Evolutionary conservation across 345 rosid genomes (phyloP).

Genomic region (Stellera chamaejasme): DNA sequence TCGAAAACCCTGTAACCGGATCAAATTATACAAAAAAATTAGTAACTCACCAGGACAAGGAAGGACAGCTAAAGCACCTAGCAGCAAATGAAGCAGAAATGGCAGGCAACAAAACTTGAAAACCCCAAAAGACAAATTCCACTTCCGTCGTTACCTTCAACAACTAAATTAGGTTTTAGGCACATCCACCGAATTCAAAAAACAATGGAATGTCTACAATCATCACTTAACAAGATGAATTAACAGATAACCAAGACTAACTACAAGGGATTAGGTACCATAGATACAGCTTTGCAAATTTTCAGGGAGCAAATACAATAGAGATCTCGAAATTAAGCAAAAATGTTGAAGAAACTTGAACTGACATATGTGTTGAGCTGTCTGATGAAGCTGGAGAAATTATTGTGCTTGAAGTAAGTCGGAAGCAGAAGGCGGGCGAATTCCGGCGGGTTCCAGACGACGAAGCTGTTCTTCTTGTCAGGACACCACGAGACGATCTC

Average conservation of each 20-base stretch:
- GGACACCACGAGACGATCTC: constrained; percentile 77
- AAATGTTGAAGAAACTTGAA: background rate
- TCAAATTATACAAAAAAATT: background rate
- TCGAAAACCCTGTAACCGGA: constrained; percentile 57
- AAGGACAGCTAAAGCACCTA: background rate
- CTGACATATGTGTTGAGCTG: constrained; percentile 66
- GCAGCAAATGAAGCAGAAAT: too few species aligned
- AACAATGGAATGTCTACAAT: too few species aligned
- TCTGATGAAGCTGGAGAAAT: constrained; percentile 74
- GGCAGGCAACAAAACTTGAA: too few species aligned
- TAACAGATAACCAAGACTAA: too few species aligned
- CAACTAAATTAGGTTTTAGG: too few species aligned
- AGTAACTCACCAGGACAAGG: background rate
- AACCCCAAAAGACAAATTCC: too few species aligned
- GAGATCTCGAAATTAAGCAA: background rate
- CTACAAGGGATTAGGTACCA: too few species aligned
- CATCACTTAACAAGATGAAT: too few species aligned
- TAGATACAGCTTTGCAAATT: too few species aligned
- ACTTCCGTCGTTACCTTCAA: too few species aligned
- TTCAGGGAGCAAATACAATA: background rate
- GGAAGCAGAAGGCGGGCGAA: constrained; percentile 70
- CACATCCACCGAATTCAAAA: too few species aligned
- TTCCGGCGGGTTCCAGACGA: constrained; percentile 85
- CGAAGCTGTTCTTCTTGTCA: constrained; percentile 45
- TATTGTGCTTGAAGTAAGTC: constrained; percentile 77